Evolutionary conservation across 768 basidiomycete species (phyloP).

Genomic region (Dacryopinax primogenitus): DNA sequence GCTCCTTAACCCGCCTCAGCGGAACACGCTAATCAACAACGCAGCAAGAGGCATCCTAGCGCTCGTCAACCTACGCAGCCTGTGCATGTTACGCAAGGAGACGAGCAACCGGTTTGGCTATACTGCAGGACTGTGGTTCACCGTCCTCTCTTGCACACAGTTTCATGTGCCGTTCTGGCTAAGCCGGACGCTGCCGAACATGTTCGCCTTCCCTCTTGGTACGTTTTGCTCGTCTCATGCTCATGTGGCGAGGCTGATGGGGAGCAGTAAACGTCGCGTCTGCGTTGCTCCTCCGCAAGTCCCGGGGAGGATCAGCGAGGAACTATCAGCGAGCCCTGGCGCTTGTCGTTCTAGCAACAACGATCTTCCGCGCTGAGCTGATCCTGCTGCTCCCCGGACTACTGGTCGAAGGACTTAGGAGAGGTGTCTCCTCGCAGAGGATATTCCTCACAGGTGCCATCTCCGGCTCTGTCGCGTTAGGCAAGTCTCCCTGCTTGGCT

Average conservation of each 20-base stretch:
- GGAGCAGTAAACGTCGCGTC: slow-evolving; percentile 46
- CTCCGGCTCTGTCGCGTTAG: not conserved
- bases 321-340: slow-evolving; percentile 36
- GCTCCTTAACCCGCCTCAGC: not conserved
- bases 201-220: slow-evolving; percentile 79
- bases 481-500: not conserved
- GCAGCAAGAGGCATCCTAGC: slow-evolving; percentile 67
- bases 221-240: not conserved
- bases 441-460: not conserved
- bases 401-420: slow-evolving; percentile 27
- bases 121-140: slow-evolving; percentile 43
- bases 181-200: slow-evolving; percentile 86
- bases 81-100: slow-evolving; percentile 52
- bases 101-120: slow-evolving; percentile 53
- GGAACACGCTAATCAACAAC: not conserved
- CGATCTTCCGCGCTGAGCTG: slow-evolving; percentile 72
- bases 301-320: slow-evolving; percentile 28
- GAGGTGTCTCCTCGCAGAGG: not conserved
- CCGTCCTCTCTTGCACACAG: slow-evolving; percentile 61
- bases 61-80: slow-evolving; percentile 44
- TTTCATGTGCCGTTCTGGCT: slow-evolving; percentile 93
- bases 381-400: slow-evolving; percentile 46
- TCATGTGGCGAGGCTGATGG: not conserved
- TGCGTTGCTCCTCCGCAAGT: slow-evolving; percentile 37
- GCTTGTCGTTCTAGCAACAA: slow-evolving; percentile 51